Conservation (phyloP, 106 monocot genomes). For the Vanilla planifolia region DNA sequence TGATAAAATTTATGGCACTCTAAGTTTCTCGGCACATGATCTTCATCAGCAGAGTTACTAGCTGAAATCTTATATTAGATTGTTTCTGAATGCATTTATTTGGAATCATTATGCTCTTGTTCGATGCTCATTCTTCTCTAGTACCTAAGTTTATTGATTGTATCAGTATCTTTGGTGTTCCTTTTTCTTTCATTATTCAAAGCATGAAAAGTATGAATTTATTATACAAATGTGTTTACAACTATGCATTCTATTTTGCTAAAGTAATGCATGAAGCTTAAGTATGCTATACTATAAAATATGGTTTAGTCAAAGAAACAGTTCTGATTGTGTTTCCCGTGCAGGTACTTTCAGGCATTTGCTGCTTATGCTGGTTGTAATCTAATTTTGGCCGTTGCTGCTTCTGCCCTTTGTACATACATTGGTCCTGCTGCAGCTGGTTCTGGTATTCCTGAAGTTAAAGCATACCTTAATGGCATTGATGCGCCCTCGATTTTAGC, state of each 20-base stretch:
- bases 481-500: slow-evolving; percentile 80
- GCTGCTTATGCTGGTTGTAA: slow-evolving; percentile 54
- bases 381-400: slow-evolving; percentile 40
- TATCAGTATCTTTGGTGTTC: too few species aligned
- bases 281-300: not conserved
- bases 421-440: slow-evolving; percentile 83
- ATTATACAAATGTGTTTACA: too few species aligned
- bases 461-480: slow-evolving; percentile 83
- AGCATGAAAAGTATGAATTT: too few species aligned
- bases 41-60: too few species aligned
- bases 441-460: slow-evolving; percentile 87
- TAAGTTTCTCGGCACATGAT: too few species aligned
- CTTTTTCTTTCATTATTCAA: too few species aligned
- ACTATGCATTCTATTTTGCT: not conserved
- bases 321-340: slow-evolving; percentile 20
- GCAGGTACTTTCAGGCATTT: slow-evolving; percentile 56
- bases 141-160: too few species aligned
- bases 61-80: too few species aligned
- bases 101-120: too few species aligned
- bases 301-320: not conserved
- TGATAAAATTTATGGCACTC: too few species aligned
- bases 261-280: not conserved
- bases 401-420: slow-evolving; percentile 69
- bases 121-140: too few species aligned
- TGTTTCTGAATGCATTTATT: too few species aligned